Evolutionary conservation across 169 alveolate species (phyloP).

Genomic region (Eimeria acervulina): DNA sequence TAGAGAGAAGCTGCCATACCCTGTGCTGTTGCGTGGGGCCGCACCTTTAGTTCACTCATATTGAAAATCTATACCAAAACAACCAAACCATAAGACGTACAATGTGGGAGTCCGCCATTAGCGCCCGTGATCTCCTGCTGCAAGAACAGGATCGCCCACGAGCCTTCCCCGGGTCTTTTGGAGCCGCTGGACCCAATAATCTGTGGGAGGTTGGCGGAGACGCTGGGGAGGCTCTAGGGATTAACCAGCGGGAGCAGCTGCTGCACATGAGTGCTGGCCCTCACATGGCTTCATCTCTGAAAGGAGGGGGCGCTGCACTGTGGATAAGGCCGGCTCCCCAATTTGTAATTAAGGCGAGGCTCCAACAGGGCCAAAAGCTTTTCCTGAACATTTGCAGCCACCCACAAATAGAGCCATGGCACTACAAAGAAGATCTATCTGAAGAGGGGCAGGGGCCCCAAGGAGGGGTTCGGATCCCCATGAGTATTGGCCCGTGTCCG

Average conservation of each 20-base stretch:
- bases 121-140: slow-evolving; percentile 31
- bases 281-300: background rate
- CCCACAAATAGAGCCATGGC: slow-evolving; percentile 73
- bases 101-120: slow-evolving; percentile 51
- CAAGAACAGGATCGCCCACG: background rate
- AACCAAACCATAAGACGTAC: background rate
- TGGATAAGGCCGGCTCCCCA: slow-evolving; percentile 55
- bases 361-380: slow-evolving; percentile 63
- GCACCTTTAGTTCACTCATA: background rate
- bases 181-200: background rate
- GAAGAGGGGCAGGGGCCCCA: slow-evolving; percentile 48
- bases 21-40: background rate
- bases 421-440: slow-evolving; percentile 47
- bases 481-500: slow-evolving; percentile 79
- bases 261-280: background rate
- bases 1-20: background rate
- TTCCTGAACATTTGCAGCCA: slow-evolving; percentile 77
- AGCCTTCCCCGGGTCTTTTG: background rate
- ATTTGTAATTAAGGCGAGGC: slow-evolving; percentile 61
- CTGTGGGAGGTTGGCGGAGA: background rate
- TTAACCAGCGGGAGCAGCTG: background rate
- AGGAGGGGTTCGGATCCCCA: slow-evolving; percentile 76
- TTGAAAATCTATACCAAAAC: background rate
- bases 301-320: background rate
- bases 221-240: background rate